Conservation (phyloP, 768 basidiomycete species). For the Termitomyces sp. region DNA sequence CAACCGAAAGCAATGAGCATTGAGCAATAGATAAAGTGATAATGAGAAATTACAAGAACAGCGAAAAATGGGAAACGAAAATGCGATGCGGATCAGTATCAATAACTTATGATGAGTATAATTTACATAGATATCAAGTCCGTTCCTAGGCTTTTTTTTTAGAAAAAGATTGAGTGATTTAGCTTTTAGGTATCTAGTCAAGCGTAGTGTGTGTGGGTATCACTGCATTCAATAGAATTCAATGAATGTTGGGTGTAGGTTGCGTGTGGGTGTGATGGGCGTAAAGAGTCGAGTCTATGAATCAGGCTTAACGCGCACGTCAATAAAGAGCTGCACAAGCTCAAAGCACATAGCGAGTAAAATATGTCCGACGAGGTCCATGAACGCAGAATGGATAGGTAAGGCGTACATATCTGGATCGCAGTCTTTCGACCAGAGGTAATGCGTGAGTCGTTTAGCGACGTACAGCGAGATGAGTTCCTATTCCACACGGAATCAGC, state of each 20-base stretch:
- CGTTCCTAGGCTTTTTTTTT: not conserved
- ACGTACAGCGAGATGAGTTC: conserved; percentile 65
- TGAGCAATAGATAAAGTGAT: not conserved
- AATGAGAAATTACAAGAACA: not conserved
- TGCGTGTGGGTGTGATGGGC: too few species aligned
- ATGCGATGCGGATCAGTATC: not conserved
- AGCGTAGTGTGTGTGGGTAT: not conserved
- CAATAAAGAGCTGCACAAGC: conserved; percentile 45
- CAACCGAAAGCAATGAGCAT: not conserved
- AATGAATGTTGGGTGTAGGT: not conserved
- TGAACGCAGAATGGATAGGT: conserved; percentile 87
- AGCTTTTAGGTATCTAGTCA: not conserved
- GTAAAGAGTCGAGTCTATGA: not conserved
- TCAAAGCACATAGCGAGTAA: conserved; percentile 77
- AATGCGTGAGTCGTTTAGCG: conserved; percentile 65
- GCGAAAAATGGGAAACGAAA: not conserved
- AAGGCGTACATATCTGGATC: conserved; percentile 94
- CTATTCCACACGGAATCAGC: conserved; percentile 31
- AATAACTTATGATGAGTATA: not conserved
- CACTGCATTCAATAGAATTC: not conserved
- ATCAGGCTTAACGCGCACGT: not conserved
- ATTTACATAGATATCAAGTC: not conserved
- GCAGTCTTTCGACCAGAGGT: conserved; percentile 71
- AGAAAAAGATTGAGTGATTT: too few species aligned
- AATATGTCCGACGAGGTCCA: conserved; percentile 82